Evolutionary conservation across 352 stramenopile species (phyloP).

Genomic region (Pythium brassicae): DNA sequence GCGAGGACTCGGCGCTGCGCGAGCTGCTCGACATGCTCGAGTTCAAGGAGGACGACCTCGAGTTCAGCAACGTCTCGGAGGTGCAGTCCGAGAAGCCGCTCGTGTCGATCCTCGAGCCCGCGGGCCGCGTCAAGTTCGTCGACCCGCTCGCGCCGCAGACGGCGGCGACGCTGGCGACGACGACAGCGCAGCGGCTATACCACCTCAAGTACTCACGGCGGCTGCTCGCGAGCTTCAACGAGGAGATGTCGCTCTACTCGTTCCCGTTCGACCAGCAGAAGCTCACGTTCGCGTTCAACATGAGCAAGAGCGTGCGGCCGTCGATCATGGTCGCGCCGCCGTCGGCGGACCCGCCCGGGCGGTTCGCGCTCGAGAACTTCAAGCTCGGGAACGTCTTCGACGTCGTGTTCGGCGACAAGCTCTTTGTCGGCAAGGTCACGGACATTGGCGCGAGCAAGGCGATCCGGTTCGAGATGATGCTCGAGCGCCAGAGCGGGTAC

Average conservation of each 20-base stretch:
- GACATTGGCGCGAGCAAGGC: slow-evolving; percentile 16
- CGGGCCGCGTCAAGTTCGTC: background rate
- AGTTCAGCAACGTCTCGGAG: slow-evolving; percentile 25
- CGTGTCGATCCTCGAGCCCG: slow-evolving; percentile 1
- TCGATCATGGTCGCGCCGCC: slow-evolving; percentile 13
- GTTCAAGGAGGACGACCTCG: slow-evolving; percentile 23
- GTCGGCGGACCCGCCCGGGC: slow-evolving; percentile 13
- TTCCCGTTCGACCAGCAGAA: slow-evolving; percentile 43
- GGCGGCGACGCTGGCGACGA: too few species aligned
- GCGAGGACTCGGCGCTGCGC: slow-evolving; percentile 23
- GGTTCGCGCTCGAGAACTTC: slow-evolving; percentile 28
- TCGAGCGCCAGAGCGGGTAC: slow-evolving; percentile 28
- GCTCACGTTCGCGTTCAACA: slow-evolving; percentile 28
- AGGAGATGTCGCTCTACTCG: slow-evolving; percentile 31
- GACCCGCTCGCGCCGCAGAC: too few species aligned
- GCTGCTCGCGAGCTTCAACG: slow-evolving; percentile 23
- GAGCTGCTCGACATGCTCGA: slow-evolving; percentile 30
- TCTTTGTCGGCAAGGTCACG: slow-evolving; percentile 24
- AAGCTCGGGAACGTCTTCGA: slow-evolving; percentile 28
- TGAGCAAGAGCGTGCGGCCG: slow-evolving; percentile 15
- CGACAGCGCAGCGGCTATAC: slow-evolving; percentile 2
- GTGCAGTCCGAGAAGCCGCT: slow-evolving; percentile 12
- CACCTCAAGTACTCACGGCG: slow-evolving; percentile 23
- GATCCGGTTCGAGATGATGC: slow-evolving; percentile 33
- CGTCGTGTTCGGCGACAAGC: slow-evolving; percentile 29